Evolutionary conservation across 1,139 yeast species (phyloP), one percentile per base, ranked within the genome.

Genomic region (Pneumocystis oryctolagi): DNA sequence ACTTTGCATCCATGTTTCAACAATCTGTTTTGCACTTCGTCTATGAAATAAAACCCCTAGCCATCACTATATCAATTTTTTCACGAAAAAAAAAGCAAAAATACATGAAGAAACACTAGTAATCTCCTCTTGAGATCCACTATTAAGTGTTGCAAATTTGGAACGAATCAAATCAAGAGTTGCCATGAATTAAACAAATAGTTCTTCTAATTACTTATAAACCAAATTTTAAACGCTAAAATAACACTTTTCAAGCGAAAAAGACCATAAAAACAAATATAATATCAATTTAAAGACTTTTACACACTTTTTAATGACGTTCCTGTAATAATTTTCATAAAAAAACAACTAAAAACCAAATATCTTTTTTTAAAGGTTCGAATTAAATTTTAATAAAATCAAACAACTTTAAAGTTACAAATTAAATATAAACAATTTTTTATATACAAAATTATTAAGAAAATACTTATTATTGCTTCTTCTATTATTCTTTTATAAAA

Each of bases 71-170:
- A 31, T 5, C 16, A 6, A 28, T 16, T 18, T 58, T 18, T 30
- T 37, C 2, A n/a, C 28, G 8, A 63, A n/a, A 28, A 32, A 58
- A 14, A 12, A 20, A 28, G 5, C 6, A 42, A 37, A 31, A 28
- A 28, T 47, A 63, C 65, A 89, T 71, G 87, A 94, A 0, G 95
- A 84, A 2, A 88, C 83, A 5, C 89, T 80, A 37, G 87, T 92
- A 68, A 88, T 88, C 12, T 90, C 82, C 66, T 87, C 94, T 71
- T 86, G 95, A 0, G 95, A 84, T 3, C 55, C 55, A 67, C 86
- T 95, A 69, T 83, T 85, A 60, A 88, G 77, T 9, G 79, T 73
- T 6, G 79, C 77, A 60, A 89, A 77, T 73, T 86, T 87, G 66
- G 81, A 77, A 60, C 71, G 71, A 64, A 86, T 81, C 53, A 75